Base-by-base conservation (phyloP, 2,329 filamentous ascomycete species). In the Verruconis gallopava region DNA sequence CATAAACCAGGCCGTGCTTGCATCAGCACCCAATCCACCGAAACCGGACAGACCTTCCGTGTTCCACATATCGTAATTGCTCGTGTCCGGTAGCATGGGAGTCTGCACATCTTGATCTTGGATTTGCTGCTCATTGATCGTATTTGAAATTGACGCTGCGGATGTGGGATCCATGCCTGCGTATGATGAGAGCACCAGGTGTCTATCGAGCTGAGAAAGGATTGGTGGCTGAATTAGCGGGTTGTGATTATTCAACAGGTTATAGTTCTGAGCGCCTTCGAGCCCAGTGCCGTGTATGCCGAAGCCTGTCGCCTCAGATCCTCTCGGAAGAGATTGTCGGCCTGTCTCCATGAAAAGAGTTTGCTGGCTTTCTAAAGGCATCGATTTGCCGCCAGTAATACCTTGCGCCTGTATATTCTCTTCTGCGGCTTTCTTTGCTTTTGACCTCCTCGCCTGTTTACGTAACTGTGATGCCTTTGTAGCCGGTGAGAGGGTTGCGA, bases 1-100 rank as follows among this genome's bases (percentile, higher is more conserved):
- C 67, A 93, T 78, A 59, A 93, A 93, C 84, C 88, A 96, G 4
- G 82, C 84, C 40, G 79, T 80, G 36, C 60, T 63, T 1, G 64
- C 62, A 44, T 68, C 63, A 55, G 55, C 25, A n/a, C 21, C 12
- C 21, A 52, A 39, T 1, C 53, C 48, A 14, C 57, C 48, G 37
- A 43, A 41, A 20, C 40, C 38, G 12, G 12, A 42, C 28, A 37
- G 41, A 15, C n/a, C n/a, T n/a, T 11, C 25, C 21, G 38, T 17
- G 21, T 42, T 36, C 30, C 42, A 35, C 19, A 44, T 33, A 19
- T 40, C 25, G n/a, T 13, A 21, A 13, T 21, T 28, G 25, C 33
- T 21, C 3, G 28, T n/a, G 14, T 21, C 19, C n/a, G 40, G 19
- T 5, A 18, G 15, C 6, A 14, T 14, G 36, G 39, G 32, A 59